These are phyloP conservation scores for Wickerhamiella azyma DNA, from an alignment of 805 yeast genomes.

Conservation along the genomic window DNA sequence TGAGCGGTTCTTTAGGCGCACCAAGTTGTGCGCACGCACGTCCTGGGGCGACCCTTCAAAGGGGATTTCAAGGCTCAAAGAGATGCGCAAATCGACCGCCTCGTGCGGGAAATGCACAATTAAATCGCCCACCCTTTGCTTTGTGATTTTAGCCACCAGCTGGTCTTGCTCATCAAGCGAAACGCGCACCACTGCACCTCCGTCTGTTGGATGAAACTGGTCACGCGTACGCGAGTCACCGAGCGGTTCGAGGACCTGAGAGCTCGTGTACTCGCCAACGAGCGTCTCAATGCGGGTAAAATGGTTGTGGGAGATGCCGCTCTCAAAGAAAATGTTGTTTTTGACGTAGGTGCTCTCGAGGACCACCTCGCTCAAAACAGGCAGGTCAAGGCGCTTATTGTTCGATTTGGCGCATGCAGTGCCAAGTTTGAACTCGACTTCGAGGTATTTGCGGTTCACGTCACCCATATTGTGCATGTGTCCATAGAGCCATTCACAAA, in stretches of 20 bases:
- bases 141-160: slow-evolving; percentile 50
- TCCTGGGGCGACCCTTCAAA: slow-evolving; percentile 31
- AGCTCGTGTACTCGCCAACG: slow-evolving; percentile 12
- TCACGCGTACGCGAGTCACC: slow-evolving; percentile 13
- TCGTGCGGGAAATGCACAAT: slow-evolving; percentile 63
- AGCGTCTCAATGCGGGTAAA: slow-evolving; percentile 15
- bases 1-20: slow-evolving; percentile 58
- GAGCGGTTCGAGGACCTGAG: slow-evolving; percentile 10
- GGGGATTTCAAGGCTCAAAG: slow-evolving; percentile 68
- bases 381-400: slow-evolving; percentile 21
- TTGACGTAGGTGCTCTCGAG: slow-evolving; percentile 20
- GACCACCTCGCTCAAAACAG: slow-evolving; percentile 24
- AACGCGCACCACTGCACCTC: slow-evolving; percentile 18
- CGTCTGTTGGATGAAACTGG: slow-evolving; percentile 11
- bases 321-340: slow-evolving; percentile 20
- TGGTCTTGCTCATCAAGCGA: slow-evolving; percentile 20
- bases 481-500: slow-evolving; percentile 84
- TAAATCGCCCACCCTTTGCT: slow-evolving; percentile 60
- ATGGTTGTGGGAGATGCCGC: slow-evolving; percentile 21
- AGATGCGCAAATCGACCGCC: slow-evolving; percentile 60
- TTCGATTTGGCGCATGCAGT: slow-evolving; percentile 19
- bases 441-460: slow-evolving; percentile 24
- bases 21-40: slow-evolving; percentile 30
- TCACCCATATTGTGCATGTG: slow-evolving; percentile 34
- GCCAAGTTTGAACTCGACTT: slow-evolving; percentile 34